Base-by-base conservation (phyloP, 75 land plant genomes). In the Gnetum montanum region DNA sequence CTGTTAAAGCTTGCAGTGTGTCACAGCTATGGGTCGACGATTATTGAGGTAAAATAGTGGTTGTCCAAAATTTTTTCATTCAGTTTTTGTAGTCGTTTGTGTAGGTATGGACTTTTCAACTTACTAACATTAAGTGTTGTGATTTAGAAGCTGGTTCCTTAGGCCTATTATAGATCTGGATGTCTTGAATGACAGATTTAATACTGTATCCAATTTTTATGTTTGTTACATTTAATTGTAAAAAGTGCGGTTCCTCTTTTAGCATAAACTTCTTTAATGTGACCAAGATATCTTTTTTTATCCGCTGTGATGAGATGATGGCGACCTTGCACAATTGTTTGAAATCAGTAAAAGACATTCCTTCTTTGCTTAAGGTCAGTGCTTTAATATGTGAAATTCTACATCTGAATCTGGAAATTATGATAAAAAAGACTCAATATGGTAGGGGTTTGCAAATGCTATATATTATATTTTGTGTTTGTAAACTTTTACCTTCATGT, bases 131-230 rank as follows among this genome's bases (percentile, higher is more conserved):
- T n/a, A n/a, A n/a, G n/a, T n/a, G n/a, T n/a, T n/a, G n/a, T n/a
- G n/a, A n/a, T n/a, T n/a, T n/a, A n/a, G 98, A 67, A 73, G 65
- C 11, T 94, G 98, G 98, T 94, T 94, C 59, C 63, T 89, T 44
- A 76, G 98, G 70, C 98, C 98, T 23, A 77, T 90, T 52, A 65
- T 94, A 19, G 91, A 94, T 65, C 67, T 89, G 29, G 71, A 73
- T 43, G 61, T 64, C 27, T 66, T 94, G 63, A 89, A 85, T 43
- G 69, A 60, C 43, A 90, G 98, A 34, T 82, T 94, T n/a, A 76
- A 89, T 64, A 62, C 85, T 64, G 96, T 94, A 94, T 94, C 96
- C 96, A 64, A 60, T 26, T 12, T 30, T 22, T 34, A 24, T 12
- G 8, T 60, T 1, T 34, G 25, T 2, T 37, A 7, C 37, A 6